Evolutionary conservation across 208 protist genomes (phyloP).

Genomic region (Phytomonas serpens): DNA sequence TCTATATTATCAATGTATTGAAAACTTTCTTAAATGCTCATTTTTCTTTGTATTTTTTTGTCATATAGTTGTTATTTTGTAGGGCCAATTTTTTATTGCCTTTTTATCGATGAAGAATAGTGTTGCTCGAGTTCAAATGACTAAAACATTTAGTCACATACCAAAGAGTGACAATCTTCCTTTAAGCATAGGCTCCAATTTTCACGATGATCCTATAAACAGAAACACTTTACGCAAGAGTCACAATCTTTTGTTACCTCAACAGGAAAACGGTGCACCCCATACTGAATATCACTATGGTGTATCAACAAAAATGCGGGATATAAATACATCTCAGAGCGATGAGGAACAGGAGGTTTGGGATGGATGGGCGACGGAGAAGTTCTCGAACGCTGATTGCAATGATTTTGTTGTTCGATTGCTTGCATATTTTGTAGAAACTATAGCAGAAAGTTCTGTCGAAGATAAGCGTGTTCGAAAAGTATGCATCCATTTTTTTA

Average conservation of each 20-base stretch:
- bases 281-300: constrained; percentile 70
- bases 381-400: constrained; percentile 46
- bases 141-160: constrained; percentile 50
- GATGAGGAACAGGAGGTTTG: constrained; percentile 30
- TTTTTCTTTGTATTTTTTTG: constrained; percentile 5
- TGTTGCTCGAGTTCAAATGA: constrained; percentile 47
- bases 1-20: constrained; percentile 12
- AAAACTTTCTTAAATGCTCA: constrained; percentile 5
- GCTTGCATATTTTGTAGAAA: constrained; percentile 70
- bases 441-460: constrained; percentile 38
- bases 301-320: background rate
- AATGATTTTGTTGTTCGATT: constrained; percentile 74
- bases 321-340: background rate
- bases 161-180: constrained; percentile 67
- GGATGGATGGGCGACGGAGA: constrained; percentile 63
- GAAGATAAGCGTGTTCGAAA: constrained; percentile 61
- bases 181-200: constrained; percentile 73
- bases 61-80: constrained; percentile 13
- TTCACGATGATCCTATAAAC: constrained; percentile 88
- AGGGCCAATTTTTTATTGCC: constrained; percentile 8
- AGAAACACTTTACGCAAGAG: constrained; percentile 67
- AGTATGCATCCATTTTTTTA: constrained; percentile 72
- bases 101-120: constrained; percentile 65
- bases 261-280: constrained; percentile 50
- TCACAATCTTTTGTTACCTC: constrained; percentile 61